Conservation (phyloP, 2,329 filamentous ascomycete species). For the Rhexocercosporidium sp. region DNA sequence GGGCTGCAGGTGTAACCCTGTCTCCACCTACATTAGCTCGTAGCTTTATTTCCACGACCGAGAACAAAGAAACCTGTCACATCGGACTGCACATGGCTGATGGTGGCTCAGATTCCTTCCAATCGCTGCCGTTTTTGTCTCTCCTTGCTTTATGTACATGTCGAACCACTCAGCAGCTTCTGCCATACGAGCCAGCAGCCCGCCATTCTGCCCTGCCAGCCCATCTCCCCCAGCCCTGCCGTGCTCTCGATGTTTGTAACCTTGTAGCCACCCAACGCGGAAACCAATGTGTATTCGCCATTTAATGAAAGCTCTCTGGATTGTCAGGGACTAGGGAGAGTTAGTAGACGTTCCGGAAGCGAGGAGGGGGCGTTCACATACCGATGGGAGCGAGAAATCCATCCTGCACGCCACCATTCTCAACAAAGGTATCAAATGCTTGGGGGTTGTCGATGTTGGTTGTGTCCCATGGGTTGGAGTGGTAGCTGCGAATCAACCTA, state of each 20-base stretch:
- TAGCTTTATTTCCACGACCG: conserved; percentile 7
- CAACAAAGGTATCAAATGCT: conserved; percentile 3
- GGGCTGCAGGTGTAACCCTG: conserved; percentile 2
- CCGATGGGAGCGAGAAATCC: conserved; percentile 8
- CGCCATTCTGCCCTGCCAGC: not conserved
- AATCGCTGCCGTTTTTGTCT: not conserved
- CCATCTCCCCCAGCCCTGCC: not conserved
- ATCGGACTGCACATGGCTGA: not conserved
- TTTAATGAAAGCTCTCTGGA: not conserved
- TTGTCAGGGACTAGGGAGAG: not conserved
- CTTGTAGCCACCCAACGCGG: not conserved
- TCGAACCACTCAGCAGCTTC: not conserved
- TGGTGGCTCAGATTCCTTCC: not conserved
- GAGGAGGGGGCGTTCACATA: not conserved
- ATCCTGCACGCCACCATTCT: conserved; percentile 3
- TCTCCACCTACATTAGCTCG: not conserved
- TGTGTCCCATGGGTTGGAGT: conserved; percentile 11
- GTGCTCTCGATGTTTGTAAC: not conserved
- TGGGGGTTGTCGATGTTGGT: conserved; percentile 8
- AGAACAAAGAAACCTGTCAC: not conserved
- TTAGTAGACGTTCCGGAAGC: not conserved
- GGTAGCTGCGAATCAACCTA: conserved; percentile 5
- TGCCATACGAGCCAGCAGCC: not conserved
- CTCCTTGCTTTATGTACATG: conserved; percentile 4
- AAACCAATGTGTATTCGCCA: not conserved